Evolutionary conservation across 2,329 filamentous ascomycete species (phyloP).

Genomic region (Orbilia blumenaviensis): DNA sequence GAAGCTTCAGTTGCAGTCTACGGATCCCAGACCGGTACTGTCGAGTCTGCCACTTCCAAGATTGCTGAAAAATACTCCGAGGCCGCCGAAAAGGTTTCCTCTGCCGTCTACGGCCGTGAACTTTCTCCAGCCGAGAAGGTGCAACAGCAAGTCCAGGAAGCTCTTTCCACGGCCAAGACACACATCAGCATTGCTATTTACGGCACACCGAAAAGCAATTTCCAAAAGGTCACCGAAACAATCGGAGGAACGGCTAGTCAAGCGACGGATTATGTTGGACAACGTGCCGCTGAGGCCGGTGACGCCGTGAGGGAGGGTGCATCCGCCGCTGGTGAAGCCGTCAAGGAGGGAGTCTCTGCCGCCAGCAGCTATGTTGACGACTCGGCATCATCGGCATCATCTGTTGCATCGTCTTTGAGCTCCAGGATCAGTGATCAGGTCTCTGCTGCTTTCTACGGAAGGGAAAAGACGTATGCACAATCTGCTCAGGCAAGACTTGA

Average conservation of each 20-base stretch:
- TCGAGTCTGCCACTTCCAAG: slow-evolving; percentile 63
- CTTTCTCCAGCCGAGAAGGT: slow-evolving; percentile 68
- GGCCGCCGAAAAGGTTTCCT: slow-evolving; percentile 69
- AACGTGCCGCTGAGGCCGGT: slow-evolving; percentile 57
- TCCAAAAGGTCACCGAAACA: slow-evolving; percentile 62
- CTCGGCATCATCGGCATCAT: slow-evolving; percentile 39
- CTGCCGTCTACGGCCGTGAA: slow-evolving; percentile 68
- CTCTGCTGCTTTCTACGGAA: slow-evolving; percentile 39
- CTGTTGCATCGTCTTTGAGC: slow-evolving; percentile 39
- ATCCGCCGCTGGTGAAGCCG: slow-evolving; percentile 33
- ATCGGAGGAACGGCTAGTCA: slow-evolving; percentile 32
- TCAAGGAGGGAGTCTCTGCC: slow-evolving; percentile 29
- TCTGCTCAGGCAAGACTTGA: slow-evolving; percentile 38
- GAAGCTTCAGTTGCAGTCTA: slow-evolving; percentile 69
- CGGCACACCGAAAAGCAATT: slow-evolving; percentile 65
- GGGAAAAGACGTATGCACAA: slow-evolving; percentile 38
- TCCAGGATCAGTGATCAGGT: slow-evolving; percentile 38
- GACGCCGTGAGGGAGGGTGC: slow-evolving; percentile 33
- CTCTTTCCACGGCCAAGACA: slow-evolving; percentile 65
- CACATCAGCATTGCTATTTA: slow-evolving; percentile 68
- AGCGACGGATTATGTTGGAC: slow-evolving; percentile 60
- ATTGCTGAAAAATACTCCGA: slow-evolving; percentile 66
- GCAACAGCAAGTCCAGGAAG: slow-evolving; percentile 66
- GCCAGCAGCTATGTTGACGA: slow-evolving; percentile 50
- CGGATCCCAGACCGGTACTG: slow-evolving; percentile 65